Evolutionary conservation across 2,329 filamentous ascomycete genomes (phyloP).

Genomic region (Penicillium freii): DNA sequence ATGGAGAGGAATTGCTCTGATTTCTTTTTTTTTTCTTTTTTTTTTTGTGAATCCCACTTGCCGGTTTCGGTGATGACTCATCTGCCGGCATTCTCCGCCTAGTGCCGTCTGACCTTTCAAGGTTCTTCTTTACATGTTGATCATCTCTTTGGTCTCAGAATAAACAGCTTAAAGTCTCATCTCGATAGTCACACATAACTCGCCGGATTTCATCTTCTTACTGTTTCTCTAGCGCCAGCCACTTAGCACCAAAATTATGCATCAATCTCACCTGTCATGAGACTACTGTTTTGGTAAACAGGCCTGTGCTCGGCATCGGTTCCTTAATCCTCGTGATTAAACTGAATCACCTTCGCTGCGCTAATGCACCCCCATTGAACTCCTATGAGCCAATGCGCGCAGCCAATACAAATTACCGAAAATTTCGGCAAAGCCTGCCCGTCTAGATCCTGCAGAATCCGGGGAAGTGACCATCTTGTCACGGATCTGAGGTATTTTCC

Average conservation of each 20-base stretch:
- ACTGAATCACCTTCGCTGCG: neutral
- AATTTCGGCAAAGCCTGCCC: neutral
- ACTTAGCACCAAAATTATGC: neutral
- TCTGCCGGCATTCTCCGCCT: neutral
- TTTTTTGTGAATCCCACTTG: neutral
- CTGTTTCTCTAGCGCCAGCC: neutral
- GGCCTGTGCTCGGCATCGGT: neutral
- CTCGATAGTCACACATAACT: neutral
- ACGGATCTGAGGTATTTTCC: neutral
- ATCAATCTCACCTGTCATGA: neutral
- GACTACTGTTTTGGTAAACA: neutral
- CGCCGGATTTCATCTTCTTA: neutral
- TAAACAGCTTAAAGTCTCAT: too few species aligned
- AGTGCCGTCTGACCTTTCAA: too few species aligned
- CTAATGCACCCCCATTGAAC: constrained; percentile 1
- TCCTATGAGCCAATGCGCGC: neutral
- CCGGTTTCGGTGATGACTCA: constrained; percentile 10
- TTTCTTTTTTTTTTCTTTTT: neutral
- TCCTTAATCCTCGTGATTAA: neutral
- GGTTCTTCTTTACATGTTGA: too few species aligned
- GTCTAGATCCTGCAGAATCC: neutral
- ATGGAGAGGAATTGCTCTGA: neutral
- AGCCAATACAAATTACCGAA: neutral
- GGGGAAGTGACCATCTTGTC: constrained; percentile 1
- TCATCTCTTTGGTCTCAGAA: too few species aligned